These are phyloP conservation scores for Sporothrix schenckii DNA, from an alignment of 2,329 filamentous ascomycete genomes.

Conservation along the genomic window DNA sequence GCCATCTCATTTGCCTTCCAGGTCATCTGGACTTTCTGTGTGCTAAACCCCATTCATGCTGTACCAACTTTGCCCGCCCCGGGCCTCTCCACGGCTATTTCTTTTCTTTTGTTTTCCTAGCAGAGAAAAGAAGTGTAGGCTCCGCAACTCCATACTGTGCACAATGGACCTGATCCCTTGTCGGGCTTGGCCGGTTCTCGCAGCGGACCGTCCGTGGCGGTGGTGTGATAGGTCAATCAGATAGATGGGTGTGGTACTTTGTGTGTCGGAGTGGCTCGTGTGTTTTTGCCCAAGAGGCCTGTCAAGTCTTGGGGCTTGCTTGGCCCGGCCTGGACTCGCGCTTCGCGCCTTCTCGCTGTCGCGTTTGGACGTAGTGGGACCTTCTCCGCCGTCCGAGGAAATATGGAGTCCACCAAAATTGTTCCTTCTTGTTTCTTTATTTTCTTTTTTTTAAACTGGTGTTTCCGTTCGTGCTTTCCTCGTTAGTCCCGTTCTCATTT, in stretches of 20 bases:
- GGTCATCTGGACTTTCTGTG: not conserved
- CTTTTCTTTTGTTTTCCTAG: not conserved
- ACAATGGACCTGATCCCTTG: not conserved
- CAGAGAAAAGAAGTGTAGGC: not conserved
- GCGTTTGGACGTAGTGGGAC: constrained; percentile 30
- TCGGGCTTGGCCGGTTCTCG: constrained; percentile 16
- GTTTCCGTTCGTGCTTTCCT: not conserved
- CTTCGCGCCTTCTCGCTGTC: constrained; percentile 35
- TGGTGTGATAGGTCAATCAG: not conserved
- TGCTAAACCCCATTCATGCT: not conserved
- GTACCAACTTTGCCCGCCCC: constrained; percentile 3
- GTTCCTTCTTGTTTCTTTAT: not conserved
- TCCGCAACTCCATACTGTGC: not conserved
- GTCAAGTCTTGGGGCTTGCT: not conserved
- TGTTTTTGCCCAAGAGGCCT: too few species aligned
- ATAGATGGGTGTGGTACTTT: not conserved
- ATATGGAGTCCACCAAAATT: not conserved
- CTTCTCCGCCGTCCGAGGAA: constrained; percentile 23
- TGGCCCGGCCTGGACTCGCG: constrained; percentile 31
- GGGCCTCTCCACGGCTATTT: not conserved
- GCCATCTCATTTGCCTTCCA: not conserved
- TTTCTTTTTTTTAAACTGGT: not conserved
- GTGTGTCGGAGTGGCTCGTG: too few species aligned
- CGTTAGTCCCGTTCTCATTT: not conserved
- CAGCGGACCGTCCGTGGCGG: not conserved